phyloP scores from a whole-genome alignment of 768 basidiomycete genomes.

The Xerocomellus chrysenteron region DNA sequence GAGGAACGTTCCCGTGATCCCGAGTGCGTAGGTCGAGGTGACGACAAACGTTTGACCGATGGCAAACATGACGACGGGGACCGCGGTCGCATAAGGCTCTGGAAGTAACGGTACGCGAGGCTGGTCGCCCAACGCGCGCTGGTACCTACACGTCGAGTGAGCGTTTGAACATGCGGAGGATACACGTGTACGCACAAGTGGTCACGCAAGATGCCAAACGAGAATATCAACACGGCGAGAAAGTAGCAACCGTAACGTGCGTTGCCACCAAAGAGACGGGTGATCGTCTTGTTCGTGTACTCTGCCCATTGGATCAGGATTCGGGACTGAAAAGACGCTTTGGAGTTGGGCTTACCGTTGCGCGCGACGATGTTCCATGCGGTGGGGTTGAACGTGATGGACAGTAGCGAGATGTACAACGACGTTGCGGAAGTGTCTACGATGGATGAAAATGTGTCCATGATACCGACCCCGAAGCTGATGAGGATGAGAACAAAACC shows the following conservation, averaged over 20 bases:
- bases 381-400: conserved; percentile 87
- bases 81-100: conserved; percentile 56
- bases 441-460: conserved; percentile 30
- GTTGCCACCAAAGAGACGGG: conserved; percentile 76
- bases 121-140: conserved; percentile 71
- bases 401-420: conserved; percentile 59
- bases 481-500: neutral
- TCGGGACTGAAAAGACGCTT: no score
- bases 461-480: neutral
- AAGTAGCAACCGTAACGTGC: conserved; percentile 80
- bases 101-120: conserved; percentile 67
- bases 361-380: conserved; percentile 96
- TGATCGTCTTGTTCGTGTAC: conserved; percentile 85
- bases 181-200: conserved; percentile 56
- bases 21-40: conserved; percentile 86
- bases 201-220: conserved; percentile 83
- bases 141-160: conserved; percentile 52
- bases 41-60: conserved; percentile 84
- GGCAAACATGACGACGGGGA: conserved; percentile 61
- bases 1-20: conserved; percentile 91
- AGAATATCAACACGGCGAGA: conserved; percentile 82
- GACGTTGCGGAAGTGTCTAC: conserved; percentile 67
- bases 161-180: no score
- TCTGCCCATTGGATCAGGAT: conserved; percentile 38
- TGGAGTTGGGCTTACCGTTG: conserved; percentile 59